Conservation (phyloP, 2,329 filamentous ascomycete genomes). For the Colletotrichum sp. region DNA sequence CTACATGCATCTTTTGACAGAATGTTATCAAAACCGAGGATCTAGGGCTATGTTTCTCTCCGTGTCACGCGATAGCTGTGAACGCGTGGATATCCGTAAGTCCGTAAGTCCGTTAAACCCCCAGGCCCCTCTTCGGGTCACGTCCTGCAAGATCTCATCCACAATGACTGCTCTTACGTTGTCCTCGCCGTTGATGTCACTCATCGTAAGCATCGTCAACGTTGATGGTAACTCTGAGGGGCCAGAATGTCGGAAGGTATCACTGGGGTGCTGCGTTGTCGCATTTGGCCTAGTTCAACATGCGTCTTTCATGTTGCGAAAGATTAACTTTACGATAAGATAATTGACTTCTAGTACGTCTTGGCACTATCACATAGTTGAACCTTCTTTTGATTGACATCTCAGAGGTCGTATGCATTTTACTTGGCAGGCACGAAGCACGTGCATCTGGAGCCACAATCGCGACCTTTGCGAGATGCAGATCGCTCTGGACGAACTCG, state of each 20-base stretch:
- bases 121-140: not conserved
- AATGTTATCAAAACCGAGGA: not conserved
- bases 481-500: not conserved
- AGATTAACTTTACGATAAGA: not conserved
- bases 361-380: not conserved
- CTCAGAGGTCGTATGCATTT: accelerated
- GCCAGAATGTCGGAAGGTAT: not conserved
- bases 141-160: not conserved
- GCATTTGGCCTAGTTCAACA: not conserved
- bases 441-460: not conserved
- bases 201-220: not conserved
- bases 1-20: not conserved
- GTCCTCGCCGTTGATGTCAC: not conserved
- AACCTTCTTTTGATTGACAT: not conserved
- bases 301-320: not conserved
- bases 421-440: not conserved
- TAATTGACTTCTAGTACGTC: not conserved
- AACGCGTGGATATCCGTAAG: not conserved
- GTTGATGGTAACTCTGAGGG: accelerated
- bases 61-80: not conserved
- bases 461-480: not conserved
- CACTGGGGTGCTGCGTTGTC: not conserved
- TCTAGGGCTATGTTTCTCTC: not conserved
- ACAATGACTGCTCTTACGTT: not conserved
- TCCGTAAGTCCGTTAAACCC: not conserved